phyloP scores from a whole-genome alignment of 148 eudicot species.

The Linanthus parryae region DNA sequence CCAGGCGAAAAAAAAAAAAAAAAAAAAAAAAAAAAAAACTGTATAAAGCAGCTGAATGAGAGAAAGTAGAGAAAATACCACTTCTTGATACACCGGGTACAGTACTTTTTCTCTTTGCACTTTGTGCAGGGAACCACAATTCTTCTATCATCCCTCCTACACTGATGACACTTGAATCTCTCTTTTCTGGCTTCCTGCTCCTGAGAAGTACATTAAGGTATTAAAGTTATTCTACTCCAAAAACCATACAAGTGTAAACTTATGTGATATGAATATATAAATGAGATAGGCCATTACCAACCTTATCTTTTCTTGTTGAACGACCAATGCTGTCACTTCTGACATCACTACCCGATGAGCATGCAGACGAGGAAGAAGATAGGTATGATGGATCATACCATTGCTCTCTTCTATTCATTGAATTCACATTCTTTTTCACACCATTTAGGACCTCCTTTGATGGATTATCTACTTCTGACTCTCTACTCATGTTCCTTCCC shows the following conservation, averaged over 20 bases:
- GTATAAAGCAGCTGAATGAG: not conserved
- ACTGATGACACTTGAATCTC: constrained; percentile 56
- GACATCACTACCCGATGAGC: too few species aligned
- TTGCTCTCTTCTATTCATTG: too few species aligned
- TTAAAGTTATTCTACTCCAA: not conserved
- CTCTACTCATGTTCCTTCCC: too few species aligned
- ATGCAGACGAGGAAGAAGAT: too few species aligned
- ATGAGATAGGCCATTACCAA: constrained; percentile 7
- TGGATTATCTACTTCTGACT: too few species aligned
- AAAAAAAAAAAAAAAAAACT: not conserved
- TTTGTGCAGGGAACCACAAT: constrained; percentile 54
- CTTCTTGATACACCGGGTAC: constrained; percentile 54
- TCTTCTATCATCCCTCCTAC: constrained; percentile 45
- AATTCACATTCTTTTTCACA: too few species aligned
- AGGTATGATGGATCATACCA: too few species aligned
- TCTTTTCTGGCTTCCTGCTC: constrained; percentile 28
- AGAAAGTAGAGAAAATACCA: constrained; percentile 37
- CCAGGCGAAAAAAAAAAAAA: not conserved
- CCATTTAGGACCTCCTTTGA: too few species aligned
- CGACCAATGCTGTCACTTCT: too few species aligned
- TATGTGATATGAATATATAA: not conserved
- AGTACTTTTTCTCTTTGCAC: constrained; percentile 50
- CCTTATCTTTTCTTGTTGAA: constrained; percentile 15
- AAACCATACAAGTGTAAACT: not conserved
- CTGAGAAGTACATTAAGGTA: constrained; percentile 2